Evolutionary conservation across 2,329 filamentous ascomycete species (phyloP).

Genomic region (Lachnellula suecica): DNA sequence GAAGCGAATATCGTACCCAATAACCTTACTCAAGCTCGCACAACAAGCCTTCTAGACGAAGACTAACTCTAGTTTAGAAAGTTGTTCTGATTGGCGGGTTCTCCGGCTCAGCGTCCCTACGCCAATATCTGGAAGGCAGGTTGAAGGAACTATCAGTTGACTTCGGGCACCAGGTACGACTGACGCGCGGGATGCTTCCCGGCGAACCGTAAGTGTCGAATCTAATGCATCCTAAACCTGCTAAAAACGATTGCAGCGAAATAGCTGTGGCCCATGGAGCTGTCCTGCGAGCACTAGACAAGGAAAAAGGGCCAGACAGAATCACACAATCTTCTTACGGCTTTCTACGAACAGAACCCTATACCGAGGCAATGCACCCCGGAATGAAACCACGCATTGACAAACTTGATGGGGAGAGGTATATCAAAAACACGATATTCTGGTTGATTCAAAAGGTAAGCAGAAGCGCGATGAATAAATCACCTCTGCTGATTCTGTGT

Average conservation of each 20-base stretch:
- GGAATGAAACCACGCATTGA: conserved; percentile 3
- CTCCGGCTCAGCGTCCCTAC: conserved; percentile 4
- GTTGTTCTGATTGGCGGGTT: conserved; percentile 20
- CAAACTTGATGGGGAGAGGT: conserved; percentile 12
- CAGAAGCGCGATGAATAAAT: background rate
- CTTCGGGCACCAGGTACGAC: background rate
- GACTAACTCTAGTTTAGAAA: too few species aligned
- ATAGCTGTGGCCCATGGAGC: conserved; percentile 12
- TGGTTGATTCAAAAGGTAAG: conserved; percentile 15
- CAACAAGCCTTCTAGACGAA: too few species aligned
- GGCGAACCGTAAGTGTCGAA: background rate
- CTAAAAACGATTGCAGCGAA: conserved; percentile 5
- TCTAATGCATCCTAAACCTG: background rate
- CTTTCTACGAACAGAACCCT: conserved; percentile 9
- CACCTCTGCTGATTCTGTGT: background rate
- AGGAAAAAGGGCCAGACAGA: conserved; percentile 13
- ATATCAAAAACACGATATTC: conserved; percentile 12
- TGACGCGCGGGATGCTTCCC: background rate
- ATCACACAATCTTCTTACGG: conserved; percentile 13
- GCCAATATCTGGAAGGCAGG: background rate
- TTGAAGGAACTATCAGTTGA: background rate
- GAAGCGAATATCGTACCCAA: background rate
- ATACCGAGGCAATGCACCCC: conserved; percentile 8
- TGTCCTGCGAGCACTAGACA: conserved; percentile 15
- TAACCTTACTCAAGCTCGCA: too few species aligned